Evolutionary conservation across 2,329 filamentous ascomycete genomes (phyloP).

Genomic region (Beauveria medogensis): DNA sequence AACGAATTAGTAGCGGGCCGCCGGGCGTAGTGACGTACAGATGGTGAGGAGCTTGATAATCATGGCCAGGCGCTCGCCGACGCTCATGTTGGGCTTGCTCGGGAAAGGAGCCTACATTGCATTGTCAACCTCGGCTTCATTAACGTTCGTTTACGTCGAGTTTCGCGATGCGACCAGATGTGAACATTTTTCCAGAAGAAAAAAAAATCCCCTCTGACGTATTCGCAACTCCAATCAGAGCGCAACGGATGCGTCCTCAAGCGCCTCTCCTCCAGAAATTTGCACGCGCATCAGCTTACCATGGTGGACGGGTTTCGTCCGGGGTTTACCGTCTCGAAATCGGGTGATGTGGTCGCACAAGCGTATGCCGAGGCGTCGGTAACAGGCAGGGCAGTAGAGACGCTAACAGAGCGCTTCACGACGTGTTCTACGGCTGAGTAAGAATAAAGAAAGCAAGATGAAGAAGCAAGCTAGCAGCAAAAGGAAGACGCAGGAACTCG

Average conservation of each 20-base stretch:
- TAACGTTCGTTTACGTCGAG: neutral
- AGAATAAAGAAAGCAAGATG: neutral
- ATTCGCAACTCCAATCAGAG: neutral
- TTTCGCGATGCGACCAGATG: neutral
- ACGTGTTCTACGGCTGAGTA: neutral
- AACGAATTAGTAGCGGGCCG: neutral
- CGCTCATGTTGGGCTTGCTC: constrained; percentile 16
- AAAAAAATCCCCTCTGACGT: neutral
- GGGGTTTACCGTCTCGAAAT: neutral
- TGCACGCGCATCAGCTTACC: constrained; percentile 1
- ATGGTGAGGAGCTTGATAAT: constrained; percentile 13
- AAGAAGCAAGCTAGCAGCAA: neutral
- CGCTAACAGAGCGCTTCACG: neutral
- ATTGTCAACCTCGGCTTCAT: neutral
- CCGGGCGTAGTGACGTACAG: constrained; percentile 7
- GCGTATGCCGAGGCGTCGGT: neutral
- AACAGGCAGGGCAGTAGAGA: neutral
- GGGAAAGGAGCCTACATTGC: constrained; percentile 5
- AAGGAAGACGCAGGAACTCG: too few relatives aligned
- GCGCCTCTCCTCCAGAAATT: neutral
- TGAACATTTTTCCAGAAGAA: neutral
- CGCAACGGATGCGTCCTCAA: too few relatives aligned
- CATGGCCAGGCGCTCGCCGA: constrained; percentile 14
- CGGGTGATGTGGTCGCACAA: neutral
- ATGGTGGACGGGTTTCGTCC: constrained; percentile 2